These are phyloP conservation scores for Sclerotinia minor DNA, from an alignment of 2,329 filamentous ascomycete genomes.

Conservation along the genomic window DNA sequence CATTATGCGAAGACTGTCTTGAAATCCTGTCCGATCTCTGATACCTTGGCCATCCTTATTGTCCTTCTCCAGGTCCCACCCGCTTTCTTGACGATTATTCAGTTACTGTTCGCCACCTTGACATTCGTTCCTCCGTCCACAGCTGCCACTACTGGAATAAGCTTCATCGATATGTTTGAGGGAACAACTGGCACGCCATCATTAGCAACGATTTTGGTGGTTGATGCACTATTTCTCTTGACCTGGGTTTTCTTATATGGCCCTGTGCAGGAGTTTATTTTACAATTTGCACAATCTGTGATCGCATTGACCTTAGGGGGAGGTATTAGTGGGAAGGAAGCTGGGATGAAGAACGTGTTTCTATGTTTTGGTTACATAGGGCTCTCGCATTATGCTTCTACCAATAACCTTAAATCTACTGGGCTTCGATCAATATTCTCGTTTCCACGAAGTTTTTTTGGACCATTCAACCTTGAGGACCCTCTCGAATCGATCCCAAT, in stretches of 20 bases:
- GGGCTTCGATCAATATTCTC: slow-evolving; percentile 38
- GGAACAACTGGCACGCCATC: slow-evolving; percentile 83
- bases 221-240: slow-evolving; percentile 79
- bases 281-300: slow-evolving; percentile 89
- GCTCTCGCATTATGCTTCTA: slow-evolving; percentile 39
- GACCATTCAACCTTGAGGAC: slow-evolving; percentile 45
- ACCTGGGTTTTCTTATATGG: slow-evolving; percentile 87
- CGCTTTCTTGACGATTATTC: slow-evolving; percentile 82
- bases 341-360: slow-evolving; percentile 69
- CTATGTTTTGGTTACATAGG: slow-evolving; percentile 69
- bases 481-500: slow-evolving; percentile 47
- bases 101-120: slow-evolving; percentile 87
- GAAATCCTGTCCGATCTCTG: slow-evolving; percentile 83
- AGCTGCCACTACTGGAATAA: slow-evolving; percentile 67
- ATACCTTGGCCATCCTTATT: slow-evolving; percentile 95
- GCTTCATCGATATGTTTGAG: slow-evolving; percentile 88
- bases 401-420: slow-evolving; percentile 35
- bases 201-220: slow-evolving; percentile 77
- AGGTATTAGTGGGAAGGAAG: slow-evolving; percentile 67
- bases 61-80: slow-evolving; percentile 91
- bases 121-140: slow-evolving; percentile 87
- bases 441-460: slow-evolving; percentile 34
- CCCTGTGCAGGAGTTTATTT: slow-evolving; percentile 80
- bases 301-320: slow-evolving; percentile 89
- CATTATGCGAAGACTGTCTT: slow-evolving; percentile 83